Evolutionary conservation across 2,329 filamentous ascomycete species (phyloP), one percentile per base, ranked within the genome.

Genomic region (Phialophora verrucosa): DNA sequence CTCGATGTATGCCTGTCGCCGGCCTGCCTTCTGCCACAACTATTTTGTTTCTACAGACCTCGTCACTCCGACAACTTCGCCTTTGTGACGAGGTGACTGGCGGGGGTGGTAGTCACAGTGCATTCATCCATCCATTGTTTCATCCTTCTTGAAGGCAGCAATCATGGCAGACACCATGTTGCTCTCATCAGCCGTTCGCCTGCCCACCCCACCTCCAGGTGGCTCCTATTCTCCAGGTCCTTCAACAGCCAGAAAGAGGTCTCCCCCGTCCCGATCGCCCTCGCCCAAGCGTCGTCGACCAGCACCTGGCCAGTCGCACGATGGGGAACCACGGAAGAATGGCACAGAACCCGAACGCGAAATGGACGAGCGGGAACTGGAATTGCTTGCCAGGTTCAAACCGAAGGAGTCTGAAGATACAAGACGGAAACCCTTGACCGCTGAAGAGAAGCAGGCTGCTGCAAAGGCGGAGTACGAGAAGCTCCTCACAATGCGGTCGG

Each of bases 381-480:
- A 84, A 70, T 78, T 85, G 17, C 78, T 81, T 12, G 85, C 87
- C 73, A 81, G 85, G 61, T 79, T 85, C 60, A 81, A 84, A 59
- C 80, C 85, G 69, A 79, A 82, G 71, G 83, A 84, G 65, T 78
- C 80, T 64, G 78, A 82, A 62, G 79, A 81, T 42, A 75, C 78
- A 27, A 65, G 59, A 62, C 78, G 80, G 44, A 86, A 86, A 73
- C 82, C 83, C n/a, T 78, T 85, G 55, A 86, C 84, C 2, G 92
- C 91, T 74, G 92, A 92, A 77, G 89, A 93, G 79, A 96, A 96
- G 79, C 92, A 94, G 79, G 91, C 89, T 27, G 89, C 89, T 49
- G 91, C 92, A 51, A 96, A 96, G 81, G 91, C 93, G 71, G 93
- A 97, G 82, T 96, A 97, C 80, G 90, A 96, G 80, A 94, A 94